phyloP scores from a whole-genome alignment of 768 basidiomycete species.

The Termitomyces sp. region DNA sequence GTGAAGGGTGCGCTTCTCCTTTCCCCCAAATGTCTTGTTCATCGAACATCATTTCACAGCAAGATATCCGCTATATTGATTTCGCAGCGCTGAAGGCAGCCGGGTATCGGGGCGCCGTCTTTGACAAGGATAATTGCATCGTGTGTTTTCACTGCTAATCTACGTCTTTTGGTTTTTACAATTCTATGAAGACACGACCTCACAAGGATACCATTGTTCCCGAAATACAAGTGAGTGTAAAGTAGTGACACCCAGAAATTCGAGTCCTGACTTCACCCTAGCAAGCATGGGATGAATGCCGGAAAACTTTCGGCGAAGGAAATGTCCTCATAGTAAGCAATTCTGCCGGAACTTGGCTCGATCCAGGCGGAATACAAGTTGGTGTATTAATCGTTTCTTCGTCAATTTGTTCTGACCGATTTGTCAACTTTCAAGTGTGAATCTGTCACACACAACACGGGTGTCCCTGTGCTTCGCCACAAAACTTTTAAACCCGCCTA shows the following conservation, averaged over 20 bases:
- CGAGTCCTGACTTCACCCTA: slow-evolving; percentile 24
- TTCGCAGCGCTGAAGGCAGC: slow-evolving; percentile 66
- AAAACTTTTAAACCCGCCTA: slow-evolving; percentile 74
- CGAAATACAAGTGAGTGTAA: slow-evolving; percentile 57
- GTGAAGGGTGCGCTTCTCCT: slow-evolving; percentile 55
- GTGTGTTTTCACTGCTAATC: slow-evolving; percentile 39
- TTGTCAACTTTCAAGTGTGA: slow-evolving; percentile 59
- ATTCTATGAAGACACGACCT: slow-evolving; percentile 67
- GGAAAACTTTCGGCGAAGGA: slow-evolving; percentile 66
- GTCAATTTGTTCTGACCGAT: background rate
- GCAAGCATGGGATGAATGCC: slow-evolving; percentile 76
- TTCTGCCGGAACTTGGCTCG: slow-evolving; percentile 81
- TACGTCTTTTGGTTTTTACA: background rate
- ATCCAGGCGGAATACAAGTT: slow-evolving; percentile 79
- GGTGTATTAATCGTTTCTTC: slow-evolving; percentile 15
- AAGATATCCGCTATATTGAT: slow-evolving; percentile 85
- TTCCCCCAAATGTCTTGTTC: background rate
- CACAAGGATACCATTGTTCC: slow-evolving; percentile 73
- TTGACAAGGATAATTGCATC: slow-evolving; percentile 98
- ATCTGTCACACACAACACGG: slow-evolving; percentile 73
- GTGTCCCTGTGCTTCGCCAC: slow-evolving; percentile 83
- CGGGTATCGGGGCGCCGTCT: slow-evolving; percentile 87
- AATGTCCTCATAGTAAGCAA: slow-evolving; percentile 93
- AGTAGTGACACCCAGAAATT: background rate
- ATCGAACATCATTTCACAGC: slow-evolving; percentile 35